A percentile compares a stretch with the other conserved stretches of the same genome.
phyloP scores from a whole-genome alignment of 2,329 filamentous ascomycete genomes.

The Exophiala lecanii-corni region DNA sequence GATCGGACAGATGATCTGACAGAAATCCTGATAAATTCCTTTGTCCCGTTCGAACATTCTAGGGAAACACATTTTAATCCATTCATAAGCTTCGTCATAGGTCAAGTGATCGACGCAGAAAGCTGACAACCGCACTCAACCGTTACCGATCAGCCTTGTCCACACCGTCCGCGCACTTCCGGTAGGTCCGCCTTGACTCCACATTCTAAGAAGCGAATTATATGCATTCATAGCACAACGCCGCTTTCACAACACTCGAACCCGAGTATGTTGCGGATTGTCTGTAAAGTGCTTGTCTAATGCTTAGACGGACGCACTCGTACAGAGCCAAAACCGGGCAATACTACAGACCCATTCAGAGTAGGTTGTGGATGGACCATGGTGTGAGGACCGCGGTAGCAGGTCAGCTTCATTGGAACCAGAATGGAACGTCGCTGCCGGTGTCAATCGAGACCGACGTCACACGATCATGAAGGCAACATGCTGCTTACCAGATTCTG shows the following conservation, averaged over 20 bases:
- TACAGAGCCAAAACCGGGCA: no score
- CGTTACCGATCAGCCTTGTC: slow-evolving; percentile 2
- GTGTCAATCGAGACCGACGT: no score
- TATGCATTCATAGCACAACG: not conserved
- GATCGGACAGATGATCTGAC: no score
- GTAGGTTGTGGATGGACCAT: no score
- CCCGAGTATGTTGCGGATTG: not conserved
- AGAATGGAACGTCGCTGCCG: no score
- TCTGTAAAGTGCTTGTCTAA: not conserved
- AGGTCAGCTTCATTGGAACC: no score
- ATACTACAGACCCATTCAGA: no score
- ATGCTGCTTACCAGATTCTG: slow-evolving; percentile 13
- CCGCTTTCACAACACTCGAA: not conserved
- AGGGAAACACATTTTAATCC: no score
- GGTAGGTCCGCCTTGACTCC: slow-evolving; percentile 8
- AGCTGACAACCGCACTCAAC: not conserved
- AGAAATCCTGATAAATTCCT: no score
- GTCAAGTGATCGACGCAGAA: slow-evolving; percentile 11
- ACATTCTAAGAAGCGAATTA: not conserved
- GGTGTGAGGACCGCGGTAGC: no score
- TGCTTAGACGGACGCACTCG: slow-evolving; percentile 4
- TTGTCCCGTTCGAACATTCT: no score
- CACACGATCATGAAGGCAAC: slow-evolving; percentile 7
- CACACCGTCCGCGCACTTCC: slow-evolving; percentile 20
- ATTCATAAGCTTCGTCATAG: slow-evolving; percentile 18